Percentiles rank a stretch among this genome's conserved stretches.
Conservation (phyloP, 1,139 yeast genomes). For the Diutina siamensis region DNA sequence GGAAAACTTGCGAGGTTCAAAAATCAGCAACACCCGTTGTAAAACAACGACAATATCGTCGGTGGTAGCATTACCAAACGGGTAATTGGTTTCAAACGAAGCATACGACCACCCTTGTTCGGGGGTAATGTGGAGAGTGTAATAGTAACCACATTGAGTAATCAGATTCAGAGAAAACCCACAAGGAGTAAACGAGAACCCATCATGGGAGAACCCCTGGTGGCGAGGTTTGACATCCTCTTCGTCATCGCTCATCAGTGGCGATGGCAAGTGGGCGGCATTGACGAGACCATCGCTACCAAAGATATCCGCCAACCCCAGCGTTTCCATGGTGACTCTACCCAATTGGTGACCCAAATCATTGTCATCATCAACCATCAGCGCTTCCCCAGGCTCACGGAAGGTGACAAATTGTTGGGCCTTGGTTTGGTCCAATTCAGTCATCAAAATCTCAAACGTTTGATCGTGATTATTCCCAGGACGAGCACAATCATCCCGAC, state of each 20-base stretch:
- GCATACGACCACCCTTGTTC: constrained; percentile 94
- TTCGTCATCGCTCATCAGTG: constrained; percentile 20
- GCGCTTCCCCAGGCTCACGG: constrained; percentile 40
- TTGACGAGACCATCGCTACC: constrained; percentile 2
- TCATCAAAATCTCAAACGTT: constrained; percentile 87
- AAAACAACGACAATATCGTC: constrained; percentile 42
- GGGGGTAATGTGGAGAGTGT: constrained; percentile 91
- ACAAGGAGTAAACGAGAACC: constrained; percentile 92
- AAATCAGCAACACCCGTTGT: constrained; percentile 46
- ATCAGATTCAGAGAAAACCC: constrained; percentile 88
- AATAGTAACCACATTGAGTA: constrained; percentile 52
- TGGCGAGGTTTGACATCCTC: constrained; percentile 5
- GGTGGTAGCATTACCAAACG: constrained; percentile 25
- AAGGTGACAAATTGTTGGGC: constrained; percentile 53
- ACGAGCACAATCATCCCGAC: constrained; percentile 7
- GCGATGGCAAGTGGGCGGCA: constrained; percentile 24
- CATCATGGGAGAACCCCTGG: constrained; percentile 48
- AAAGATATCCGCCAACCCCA: constrained; percentile 54
- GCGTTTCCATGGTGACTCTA: constrained; percentile 45
- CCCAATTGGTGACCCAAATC: constrained; percentile 81
- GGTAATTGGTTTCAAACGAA: constrained; percentile 82
- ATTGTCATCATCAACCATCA: constrained; percentile 22
- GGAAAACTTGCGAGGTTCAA: constrained; percentile 70
- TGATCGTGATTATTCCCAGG: constrained; percentile 36
- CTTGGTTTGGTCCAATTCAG: constrained; percentile 52